A percentile compares a stretch with the other conserved stretches of the same genome.
phyloP scores from a whole-genome alignment of 2,329 filamentous ascomycete species.

The Neoscytalidium dimidiatum region DNA sequence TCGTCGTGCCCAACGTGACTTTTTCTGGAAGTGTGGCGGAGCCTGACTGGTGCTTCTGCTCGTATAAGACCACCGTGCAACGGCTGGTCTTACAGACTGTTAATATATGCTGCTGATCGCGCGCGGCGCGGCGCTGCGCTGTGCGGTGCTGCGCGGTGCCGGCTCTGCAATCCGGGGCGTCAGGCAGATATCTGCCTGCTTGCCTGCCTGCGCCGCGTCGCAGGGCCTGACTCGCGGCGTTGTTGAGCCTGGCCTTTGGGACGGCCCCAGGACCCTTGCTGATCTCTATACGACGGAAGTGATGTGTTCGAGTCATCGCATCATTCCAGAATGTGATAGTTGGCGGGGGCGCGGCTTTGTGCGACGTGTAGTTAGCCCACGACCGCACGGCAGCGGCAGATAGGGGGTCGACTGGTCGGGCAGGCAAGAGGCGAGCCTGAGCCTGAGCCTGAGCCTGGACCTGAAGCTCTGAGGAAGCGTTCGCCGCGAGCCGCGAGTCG shows the following conservation, averaged over 20 bases:
- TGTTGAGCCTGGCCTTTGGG: slow-evolving; percentile 11
- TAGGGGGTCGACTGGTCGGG: slow-evolving; percentile 1
- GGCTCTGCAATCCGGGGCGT: background rate
- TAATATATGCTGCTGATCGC: slow-evolving; percentile 15
- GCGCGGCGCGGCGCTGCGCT: background rate
- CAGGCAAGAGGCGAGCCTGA: background rate
- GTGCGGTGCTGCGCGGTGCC: background rate
- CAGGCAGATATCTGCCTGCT: slow-evolving; percentile 1
- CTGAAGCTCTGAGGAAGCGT: background rate
- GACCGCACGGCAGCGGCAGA: background rate
- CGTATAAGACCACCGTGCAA: slow-evolving; percentile 15
- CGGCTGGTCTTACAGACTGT: slow-evolving; percentile 5
- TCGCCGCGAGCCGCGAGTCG: slow-evolving; percentile 5
- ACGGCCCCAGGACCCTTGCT: slow-evolving; percentile 13
- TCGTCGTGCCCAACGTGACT: slow-evolving; percentile 12
- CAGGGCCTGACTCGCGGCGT: slow-evolving; percentile 2
- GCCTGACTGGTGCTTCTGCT: slow-evolving; percentile 17
- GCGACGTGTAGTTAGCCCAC: slow-evolving; percentile 10
- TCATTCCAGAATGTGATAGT: slow-evolving; percentile 16
- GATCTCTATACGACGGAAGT: slow-evolving; percentile 13
- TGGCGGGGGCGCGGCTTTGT: slow-evolving; percentile 3
- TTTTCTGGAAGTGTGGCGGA: slow-evolving; percentile 14
- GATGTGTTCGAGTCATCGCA: slow-evolving; percentile 9
- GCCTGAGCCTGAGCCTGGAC: background rate
- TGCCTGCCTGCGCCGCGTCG: background rate